Percentiles rank a stretch among this genome's conserved stretches.
Conservation (phyloP, 768 basidiomycete species). For the Tricholoma bakamatsutake region DNA sequence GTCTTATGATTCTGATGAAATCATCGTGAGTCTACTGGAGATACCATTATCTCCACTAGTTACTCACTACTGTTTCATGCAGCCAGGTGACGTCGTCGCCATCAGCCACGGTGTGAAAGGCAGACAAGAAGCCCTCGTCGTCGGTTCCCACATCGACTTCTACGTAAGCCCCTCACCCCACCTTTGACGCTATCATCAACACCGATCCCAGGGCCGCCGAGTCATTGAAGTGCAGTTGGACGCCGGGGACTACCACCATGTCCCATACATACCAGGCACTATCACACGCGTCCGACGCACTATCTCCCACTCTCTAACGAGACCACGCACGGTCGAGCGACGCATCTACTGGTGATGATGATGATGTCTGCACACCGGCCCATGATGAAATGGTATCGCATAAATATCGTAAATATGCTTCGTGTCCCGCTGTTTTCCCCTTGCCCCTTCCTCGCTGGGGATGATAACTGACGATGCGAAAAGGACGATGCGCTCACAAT, state of each 20-base stretch:
- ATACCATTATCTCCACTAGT: neutral
- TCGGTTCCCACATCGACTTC: conserved; percentile 69
- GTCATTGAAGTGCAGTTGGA: conserved; percentile 81
- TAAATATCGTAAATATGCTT: neutral
- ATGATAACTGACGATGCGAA: neutral
- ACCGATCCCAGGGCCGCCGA: conserved; percentile 59
- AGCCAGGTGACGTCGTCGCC: conserved; percentile 81
- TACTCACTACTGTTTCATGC: neutral
- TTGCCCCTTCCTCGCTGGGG: neutral
- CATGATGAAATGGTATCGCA: neutral
- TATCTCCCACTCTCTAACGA: conserved; percentile 45
- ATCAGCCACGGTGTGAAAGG: conserved; percentile 61
- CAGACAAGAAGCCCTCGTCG: conserved; percentile 72
- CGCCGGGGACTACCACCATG: conserved; percentile 54
- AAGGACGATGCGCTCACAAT: neutral
- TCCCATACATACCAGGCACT: conserved; percentile 43
- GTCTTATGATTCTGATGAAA: conserved; percentile 27
- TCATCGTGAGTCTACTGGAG: conserved; percentile 20
- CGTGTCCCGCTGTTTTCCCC: neutral
- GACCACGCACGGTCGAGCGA: conserved; percentile 61
- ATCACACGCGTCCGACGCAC: conserved; percentile 76
- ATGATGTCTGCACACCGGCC: neutral
- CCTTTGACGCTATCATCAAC: conserved; percentile 3
- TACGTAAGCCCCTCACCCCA: conserved; percentile 40
- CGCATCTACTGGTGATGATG: conserved; percentile 66